Evolutionary conservation across 371 early-diverging fungal genomes (phyloP), one percentile per base, ranked within the genome.

Genomic region (Mucor circinelloides): DNA sequence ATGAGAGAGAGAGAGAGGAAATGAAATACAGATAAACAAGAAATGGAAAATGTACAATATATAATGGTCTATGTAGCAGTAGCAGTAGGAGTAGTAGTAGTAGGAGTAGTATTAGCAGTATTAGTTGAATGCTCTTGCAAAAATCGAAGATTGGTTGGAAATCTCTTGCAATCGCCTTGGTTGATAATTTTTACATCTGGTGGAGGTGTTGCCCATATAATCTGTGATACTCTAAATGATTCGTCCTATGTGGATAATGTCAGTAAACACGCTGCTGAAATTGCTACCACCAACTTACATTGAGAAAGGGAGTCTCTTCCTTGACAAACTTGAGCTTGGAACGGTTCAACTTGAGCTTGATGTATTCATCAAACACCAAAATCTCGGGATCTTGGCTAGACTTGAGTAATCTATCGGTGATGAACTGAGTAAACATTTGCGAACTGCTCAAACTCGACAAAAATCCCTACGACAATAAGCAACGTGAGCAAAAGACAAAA

Each of bases 341-440:
- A 58, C 94, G 78, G 65, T 94, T 94, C 46, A 90, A 72, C 69
- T 94, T 94, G 19, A 90, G 85, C 67, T 92, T 93, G 73, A 94
- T 91, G 50, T 85, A 84, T 65, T 94, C 93, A 67, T 91, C 91
- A 78, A 94, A 94, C 61, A 92, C 89, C 17, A 91, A 77, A 10
- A 93, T 85, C 63, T 93, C 92, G 15, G 90, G 89, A 59, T 94
- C 92, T 23, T 83, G 81, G 6, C 77, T 73, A 10, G 90, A 78
- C 12, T 90, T 84, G 19, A 88, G 81, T 17, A 92, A 71, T 42
- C 95, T 78, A 59, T 93, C 93, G 19, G 89, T 84, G 7, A 91
- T 88, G 68, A 94, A 94, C 55, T 94, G 95, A 0, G 86, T 86
- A 77, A 93, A 94, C 70, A 93, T 89, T 74, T 93, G 95, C 0